Evolutionary conservation across 2,329 filamentous ascomycete genomes (phyloP), one percentile per base, ranked within the genome.

Genomic region (Cercospora brassicicola): DNA sequence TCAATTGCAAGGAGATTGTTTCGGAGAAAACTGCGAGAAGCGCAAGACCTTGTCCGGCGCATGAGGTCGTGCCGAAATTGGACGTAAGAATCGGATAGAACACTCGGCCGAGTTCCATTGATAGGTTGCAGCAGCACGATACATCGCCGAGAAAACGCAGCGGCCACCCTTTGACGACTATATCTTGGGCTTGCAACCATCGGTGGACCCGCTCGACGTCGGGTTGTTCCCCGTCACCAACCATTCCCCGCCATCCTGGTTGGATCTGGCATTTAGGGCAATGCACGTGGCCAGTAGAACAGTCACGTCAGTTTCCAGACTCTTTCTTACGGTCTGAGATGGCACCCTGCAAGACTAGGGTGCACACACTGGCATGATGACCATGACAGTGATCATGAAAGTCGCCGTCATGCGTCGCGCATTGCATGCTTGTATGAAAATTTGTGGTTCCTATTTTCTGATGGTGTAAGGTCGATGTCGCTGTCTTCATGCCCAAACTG

Each of bases 11-110:
- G 48, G 48, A 55, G 28, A 55, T 55, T 55, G 23, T 55, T 23
- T 55, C 48, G 48, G 48, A 55, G 48, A 55, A 55, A 55, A 55
- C 48, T 55, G 48, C 48, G 48, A 55, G 48, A 55, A 55, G 26
- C 15, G 48, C 48, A 55, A 55, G 23, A 28, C 48, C 48, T 55
- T 55, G 48, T 23, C 13, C 48, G 48, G 48, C 48, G 48, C 48
- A n/a, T 55, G 23, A 55, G 13, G 23, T 9, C 23, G 20, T 26
- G 48, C 48, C 11, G 48, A 55, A 55, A 55, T 55, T 55, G 48
- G 48, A 26, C 23, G 26, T 55, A 26, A 28, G 48, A 28, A 30
- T 15, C 23, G 26, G 48, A 28, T 5, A 55, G 23, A 55, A n/a
- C 7, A 10, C 48, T 28, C 23, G 23, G 48, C 20, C 48, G 20